These are phyloP conservation scores for Plectosphaerella cucumerina DNA, from an alignment of 2,329 filamentous ascomycete genomes.

Conservation along the genomic window DNA sequence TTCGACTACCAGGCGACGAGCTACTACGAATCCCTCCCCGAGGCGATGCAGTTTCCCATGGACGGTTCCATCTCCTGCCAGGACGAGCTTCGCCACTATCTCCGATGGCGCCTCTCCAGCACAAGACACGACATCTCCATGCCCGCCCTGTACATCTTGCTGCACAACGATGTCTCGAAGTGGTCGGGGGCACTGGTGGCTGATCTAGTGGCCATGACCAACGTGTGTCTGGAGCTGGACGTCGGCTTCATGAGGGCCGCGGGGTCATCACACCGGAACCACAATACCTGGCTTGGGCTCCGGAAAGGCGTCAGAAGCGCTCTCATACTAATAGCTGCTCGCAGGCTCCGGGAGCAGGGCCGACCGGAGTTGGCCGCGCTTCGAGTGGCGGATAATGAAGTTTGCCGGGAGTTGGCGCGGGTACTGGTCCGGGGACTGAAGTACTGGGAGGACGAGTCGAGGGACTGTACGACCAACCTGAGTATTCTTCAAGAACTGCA, in stretches of 20 bases:
- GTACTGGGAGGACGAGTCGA: conserved; percentile 2
- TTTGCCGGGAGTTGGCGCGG: not conserved
- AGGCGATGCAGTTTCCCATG: not conserved
- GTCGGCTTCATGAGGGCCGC: conserved; percentile 4
- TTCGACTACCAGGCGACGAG: conserved; percentile 2
- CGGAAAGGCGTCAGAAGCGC: conserved; percentile 1
- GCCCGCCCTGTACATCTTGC: conserved; percentile 1
- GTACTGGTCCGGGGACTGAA: conserved; percentile 1
- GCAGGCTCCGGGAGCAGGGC: not conserved
- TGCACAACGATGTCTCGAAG: not conserved
- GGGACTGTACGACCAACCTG: conserved; percentile 4
- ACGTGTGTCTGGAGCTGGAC: not conserved
- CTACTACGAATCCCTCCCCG: conserved; percentile 2
- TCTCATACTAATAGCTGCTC: conserved; percentile 1
- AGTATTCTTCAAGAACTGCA: conserved; percentile 2
- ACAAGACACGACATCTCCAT: conserved; percentile 3
- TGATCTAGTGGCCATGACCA: not conserved
- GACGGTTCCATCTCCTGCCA: conserved; percentile 1
- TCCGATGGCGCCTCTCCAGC: conserved; percentile 3
- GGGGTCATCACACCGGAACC: not conserved
- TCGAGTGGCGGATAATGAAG: not conserved
- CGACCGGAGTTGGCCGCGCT: not conserved
- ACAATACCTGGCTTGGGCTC: conserved; percentile 3
- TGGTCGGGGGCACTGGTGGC: conserved; percentile 1
- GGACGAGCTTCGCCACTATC: conserved; percentile 4